Evolutionary conservation across 1,139 yeast genomes (phyloP), one percentile per base, ranked within the genome.

Genomic region (Hyphopichia wangnamkhiaoensis): DNA sequence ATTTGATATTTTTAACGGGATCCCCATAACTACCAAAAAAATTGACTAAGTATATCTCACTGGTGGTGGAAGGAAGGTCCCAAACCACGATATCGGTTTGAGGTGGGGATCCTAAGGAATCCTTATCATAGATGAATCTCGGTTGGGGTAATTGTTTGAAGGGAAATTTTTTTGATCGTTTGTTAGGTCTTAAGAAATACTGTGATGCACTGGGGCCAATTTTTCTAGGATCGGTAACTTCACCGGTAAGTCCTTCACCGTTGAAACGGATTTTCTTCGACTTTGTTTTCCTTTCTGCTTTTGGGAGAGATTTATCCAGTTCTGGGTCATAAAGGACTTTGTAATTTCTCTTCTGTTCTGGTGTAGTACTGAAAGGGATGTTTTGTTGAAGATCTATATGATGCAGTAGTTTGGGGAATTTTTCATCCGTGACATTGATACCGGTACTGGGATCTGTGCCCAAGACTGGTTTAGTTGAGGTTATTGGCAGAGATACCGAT

Each of bases 71-170:
- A 61, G 63, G 76, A 27, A 83, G 65, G 23, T 84, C 86, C 73
- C 89, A 83, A 6, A 89, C 70, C 2, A 89, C 76, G 27, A 90
- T 59, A 51, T 85, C 88, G 3, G 80, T 68, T 4, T 82, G 75
- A 0, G 96, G 96, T 10, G 83, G 80, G 0, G 84, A 83, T 0
- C 95, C 95, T 18, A 89, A 59, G 0, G 95, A 87, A 52, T 84
- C 73, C 41, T 79, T 74, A 58, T 90, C 96, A 52, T 69, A 83
- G 2, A 65, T 53, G 46, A 79, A 78, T 39, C 73, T 73, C 1
- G 88, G 80, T 27, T 76, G 65, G 0, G 80, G 76, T 19, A 82
- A 61, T 19, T 68, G 76, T 43, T 65, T 70, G 54, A 68, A 71
- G 0, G 76, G 76, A 43, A 68, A 65, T 41, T 69, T 68, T 44